Base-by-base conservation (phyloP, 768 basidiomycete species). In the Trametes maxima region DNA sequence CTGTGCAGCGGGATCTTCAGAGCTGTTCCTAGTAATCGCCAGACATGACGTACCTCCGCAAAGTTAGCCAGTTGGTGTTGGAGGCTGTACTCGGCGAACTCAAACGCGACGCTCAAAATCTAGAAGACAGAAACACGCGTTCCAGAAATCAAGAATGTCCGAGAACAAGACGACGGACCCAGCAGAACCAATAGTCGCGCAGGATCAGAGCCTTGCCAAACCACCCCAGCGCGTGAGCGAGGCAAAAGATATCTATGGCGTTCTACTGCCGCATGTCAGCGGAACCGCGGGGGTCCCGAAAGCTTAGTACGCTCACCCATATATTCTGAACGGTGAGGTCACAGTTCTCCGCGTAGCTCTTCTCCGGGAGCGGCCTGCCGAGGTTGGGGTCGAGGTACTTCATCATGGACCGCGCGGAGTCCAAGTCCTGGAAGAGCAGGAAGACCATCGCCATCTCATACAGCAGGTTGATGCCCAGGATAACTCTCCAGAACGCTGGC, bases 111-210 rank as follows among this genome's bases (percentile, higher is more conserved):
- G 72, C 90, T 92, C 61, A 94, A 75, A 67, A 94, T 94, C 92
- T 94, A 68, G 40, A 25, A 24, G 43, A 36, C 37, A 57, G 36
- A 14, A 43, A 46, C 57, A 53, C 40, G 47, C 28, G 62, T 54
- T 44, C 42, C 59, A 39, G 36, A 11, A 22, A 24, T 13, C 5
- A n/a, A 21, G n/a, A 46, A 3, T 40, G 24, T 37, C 19, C 22
- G 51, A 7, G 45, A 36, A 52, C 42, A 2, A 24, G 13, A 37
- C 12, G 43, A 74, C 78, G 60, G 68, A 92, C 92, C 92, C 93
- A 94, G 69, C 93, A 94, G 70, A 94, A 94, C 92, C 92, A 94
- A 69, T 95, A 94, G 69, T 95, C 93, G 22, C 93, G 85, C 69
- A 95, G 74, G 66, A 95, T 88, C 81, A 94, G 82, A 3, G 93